phyloP scores from a whole-genome alignment of 2,329 filamentous ascomycete genomes.

The Fusarium xylarioides region DNA sequence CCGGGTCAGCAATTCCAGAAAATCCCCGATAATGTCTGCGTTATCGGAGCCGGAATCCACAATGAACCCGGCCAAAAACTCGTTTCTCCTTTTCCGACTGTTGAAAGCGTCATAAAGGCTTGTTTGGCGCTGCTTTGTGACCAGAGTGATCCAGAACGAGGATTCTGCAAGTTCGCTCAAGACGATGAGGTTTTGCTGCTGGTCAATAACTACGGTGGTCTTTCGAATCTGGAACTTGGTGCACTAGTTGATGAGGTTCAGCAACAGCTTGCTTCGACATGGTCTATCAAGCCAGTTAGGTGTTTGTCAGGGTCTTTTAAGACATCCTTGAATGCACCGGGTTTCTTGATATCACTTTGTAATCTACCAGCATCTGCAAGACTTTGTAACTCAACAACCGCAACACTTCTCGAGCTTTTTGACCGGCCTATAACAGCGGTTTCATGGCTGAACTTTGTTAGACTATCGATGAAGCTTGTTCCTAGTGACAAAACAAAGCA shows the following conservation, averaged over 20 bases:
- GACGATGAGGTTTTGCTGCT: background rate
- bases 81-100: background rate
- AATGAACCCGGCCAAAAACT: background rate
- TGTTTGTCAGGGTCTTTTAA: background rate
- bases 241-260: fast-evolving
- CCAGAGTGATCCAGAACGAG: background rate
- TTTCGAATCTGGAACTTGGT: background rate
- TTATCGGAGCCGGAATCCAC: background rate
- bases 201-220: background rate
- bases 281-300: background rate
- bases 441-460: background rate
- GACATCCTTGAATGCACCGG: background rate
- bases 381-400: background rate
- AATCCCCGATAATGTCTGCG: background rate
- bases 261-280: background rate
- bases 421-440: background rate
- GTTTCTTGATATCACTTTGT: background rate
- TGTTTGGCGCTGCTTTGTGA: background rate
- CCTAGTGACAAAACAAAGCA: fast-evolving
- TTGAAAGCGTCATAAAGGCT: background rate
- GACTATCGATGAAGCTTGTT: background rate
- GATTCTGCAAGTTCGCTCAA: background rate
- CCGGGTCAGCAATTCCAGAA: background rate
- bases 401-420: background rate
- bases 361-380: background rate